A percentile compares a stretch with the other conserved stretches of the same genome.
Conservation (phyloP, 352 stramenopile species). For the Plasmopara halstedii region DNA sequence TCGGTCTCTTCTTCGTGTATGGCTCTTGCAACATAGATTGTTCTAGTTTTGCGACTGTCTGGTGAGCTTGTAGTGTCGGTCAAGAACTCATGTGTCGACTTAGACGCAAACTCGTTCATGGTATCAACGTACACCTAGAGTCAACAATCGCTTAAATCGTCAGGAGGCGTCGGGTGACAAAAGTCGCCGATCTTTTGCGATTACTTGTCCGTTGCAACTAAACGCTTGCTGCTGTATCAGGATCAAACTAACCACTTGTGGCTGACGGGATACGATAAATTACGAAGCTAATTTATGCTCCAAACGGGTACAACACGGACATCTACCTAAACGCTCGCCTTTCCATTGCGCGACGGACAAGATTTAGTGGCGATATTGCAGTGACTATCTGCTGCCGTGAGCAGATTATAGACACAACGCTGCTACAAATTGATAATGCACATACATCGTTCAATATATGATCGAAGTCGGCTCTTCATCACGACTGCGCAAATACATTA, state of each 20-base stretch:
- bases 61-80: constrained; percentile 28
- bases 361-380: constrained; percentile 18
- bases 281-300: too few species aligned
- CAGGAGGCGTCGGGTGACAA: constrained; percentile 13
- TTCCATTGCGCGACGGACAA: constrained; percentile 33
- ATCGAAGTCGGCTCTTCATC: too few species aligned
- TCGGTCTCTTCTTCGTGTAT: constrained; percentile 17
- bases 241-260: too few species aligned
- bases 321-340: constrained; percentile 48
- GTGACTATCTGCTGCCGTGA: neutral
- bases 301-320: constrained; percentile 42
- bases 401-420: constrained; percentile 59
- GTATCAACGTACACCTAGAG: neutral
- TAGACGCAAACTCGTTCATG: constrained; percentile 42
- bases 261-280: too few species aligned
- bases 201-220: constrained; percentile 32
- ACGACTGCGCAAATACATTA: too few species aligned
- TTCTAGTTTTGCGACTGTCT: constrained; percentile 33
- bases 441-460: too few species aligned
- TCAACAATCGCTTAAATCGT: constrained; percentile 1
- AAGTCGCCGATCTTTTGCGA: constrained; percentile 10
- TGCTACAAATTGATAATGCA: too few species aligned
- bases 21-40: constrained; percentile 45
- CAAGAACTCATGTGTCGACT: constrained; percentile 25
- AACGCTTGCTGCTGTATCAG: too few species aligned